Evolutionary conservation across 768 basidiomycete species (phyloP), one percentile per base, ranked within the genome.

Genomic region (Lactarius deliciosus): DNA sequence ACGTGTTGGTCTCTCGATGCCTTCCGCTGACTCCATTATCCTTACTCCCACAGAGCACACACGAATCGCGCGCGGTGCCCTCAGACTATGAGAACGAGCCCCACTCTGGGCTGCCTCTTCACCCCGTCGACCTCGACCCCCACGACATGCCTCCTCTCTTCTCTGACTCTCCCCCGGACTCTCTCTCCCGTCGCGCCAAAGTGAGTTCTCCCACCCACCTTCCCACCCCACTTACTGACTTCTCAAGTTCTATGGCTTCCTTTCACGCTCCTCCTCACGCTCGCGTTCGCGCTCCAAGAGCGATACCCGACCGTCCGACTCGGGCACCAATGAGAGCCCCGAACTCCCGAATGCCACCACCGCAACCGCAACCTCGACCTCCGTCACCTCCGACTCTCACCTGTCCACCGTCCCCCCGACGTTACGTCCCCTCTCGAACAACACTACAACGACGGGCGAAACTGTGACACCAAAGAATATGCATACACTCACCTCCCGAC

Each of bases 391-490:
- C 43, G 68, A 75, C 22, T 63, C 69, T 36, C 66, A 73, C 25
- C 45, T 64, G 41, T 36, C 54, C 28, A 57, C 70, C 18, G 16
- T 60, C 5, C 66, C 73, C 9, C 54, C 75, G 32, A 83, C 84
- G 72, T 83, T 85, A 1, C 70, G 78, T 30, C 89, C 89, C 4
- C 76, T 91, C 28, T 89, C 88, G 3, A 83, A 85, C 25, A 86
- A 84, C 0, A 88, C 88, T 0, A 84, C 84, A 20, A 82, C 84
- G 1, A 88, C 88, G 2, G 83, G 84, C 71, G 80, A 83, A 22
- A 88, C 88, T 5, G 79, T 85, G 63, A 85, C 82, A 7, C 86
- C 86, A 10, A 61, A 30, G 53, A 70, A 60, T 25, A 25, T 41
- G 61, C 69, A 63, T 57, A 60, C 69, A 2, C 72, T 68, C n/a